A percentile compares a stretch with the other conserved stretches of the same genome.
phyloP scores from a whole-genome alignment of 768 basidiomycete genomes.

The Podaxis carcinomalis region DNA sequence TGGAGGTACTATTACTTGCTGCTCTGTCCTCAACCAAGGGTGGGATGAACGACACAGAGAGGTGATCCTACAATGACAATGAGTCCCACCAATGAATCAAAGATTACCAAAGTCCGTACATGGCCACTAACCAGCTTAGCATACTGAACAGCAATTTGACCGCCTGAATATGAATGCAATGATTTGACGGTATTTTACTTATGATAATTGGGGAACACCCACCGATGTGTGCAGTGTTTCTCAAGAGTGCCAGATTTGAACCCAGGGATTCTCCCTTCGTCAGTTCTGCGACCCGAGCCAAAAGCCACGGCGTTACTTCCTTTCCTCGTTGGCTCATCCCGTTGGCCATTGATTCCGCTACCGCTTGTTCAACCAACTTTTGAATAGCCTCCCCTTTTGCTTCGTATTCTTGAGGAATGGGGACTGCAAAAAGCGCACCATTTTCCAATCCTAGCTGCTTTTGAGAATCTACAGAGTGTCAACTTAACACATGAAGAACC shows the following conservation, averaged over 20 bases:
- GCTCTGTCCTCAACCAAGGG: neutral
- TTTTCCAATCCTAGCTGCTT: slow-evolving; percentile 67
- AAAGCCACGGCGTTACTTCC: slow-evolving; percentile 92
- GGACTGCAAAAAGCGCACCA: slow-evolving; percentile 81
- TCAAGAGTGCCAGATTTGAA: slow-evolving; percentile 81
- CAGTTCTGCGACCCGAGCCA: slow-evolving; percentile 77
- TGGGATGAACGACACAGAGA: neutral
- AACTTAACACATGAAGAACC: neutral
- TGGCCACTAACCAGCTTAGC: slow-evolving; percentile 40
- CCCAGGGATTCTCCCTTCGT: slow-evolving; percentile 71
- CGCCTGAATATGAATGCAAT: slow-evolving; percentile 40
- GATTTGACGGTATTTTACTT: neutral
- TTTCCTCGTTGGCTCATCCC: slow-evolving; percentile 82
- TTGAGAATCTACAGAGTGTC: slow-evolving; percentile 51
- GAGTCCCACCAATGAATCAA: neutral
- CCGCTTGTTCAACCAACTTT: slow-evolving; percentile 75
- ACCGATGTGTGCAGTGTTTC: slow-evolving; percentile 87
- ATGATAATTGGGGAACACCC: slow-evolving; percentile 18
- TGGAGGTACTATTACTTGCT: neutral
- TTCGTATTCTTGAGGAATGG: slow-evolving; percentile 80
- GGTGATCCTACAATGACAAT: neutral
- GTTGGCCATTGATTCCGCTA: slow-evolving; percentile 76
- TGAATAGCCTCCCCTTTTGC: slow-evolving; percentile 66
- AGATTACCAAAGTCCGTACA: slow-evolving; percentile 18
- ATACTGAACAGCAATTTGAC: slow-evolving; percentile 76